Evolutionary conservation across 495 filamentous ascomycete genomes (phyloP), one percentile per base, ranked within the genome.

Genomic region (Darksidea phi): DNA sequence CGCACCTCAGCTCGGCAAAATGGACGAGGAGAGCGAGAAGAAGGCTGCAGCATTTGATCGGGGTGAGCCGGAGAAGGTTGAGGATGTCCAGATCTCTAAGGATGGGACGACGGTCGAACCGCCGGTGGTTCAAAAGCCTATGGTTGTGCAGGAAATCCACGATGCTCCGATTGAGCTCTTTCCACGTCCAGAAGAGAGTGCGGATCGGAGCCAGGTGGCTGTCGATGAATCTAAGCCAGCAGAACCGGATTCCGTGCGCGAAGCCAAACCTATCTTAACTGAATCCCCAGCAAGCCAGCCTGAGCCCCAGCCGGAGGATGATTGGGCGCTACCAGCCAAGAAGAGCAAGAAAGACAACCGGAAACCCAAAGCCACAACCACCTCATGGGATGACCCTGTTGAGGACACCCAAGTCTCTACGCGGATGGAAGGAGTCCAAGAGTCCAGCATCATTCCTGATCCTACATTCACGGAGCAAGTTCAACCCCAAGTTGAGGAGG

Each of bases 301-400:
- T 3, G 51, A 54, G 36, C 51, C 51, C 1, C 26, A 41, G 17
- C n/a, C 6, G 2, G 51, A 54, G 24, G 15, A 17, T 17, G 49
- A 52, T 13, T 52, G 23, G 15, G 23, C 36, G 15, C 54, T 24
- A 48, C 28, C 37, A 18, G 12, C 58, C 13, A 54, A 61, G 49
- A 61, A 61, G 58, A 38, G 48, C 49, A 47, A 61, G 50, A 61
- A 61, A 25, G 58, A 59, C 17, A 67, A 67, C 28, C 64, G 59
- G 36, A 67, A 67, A 42, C 62, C 58, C 26, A 62, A 62, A 42
- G 28, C 28, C 28, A 10, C 28, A 32, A 32, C 10, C 1, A 36
- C 42, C 21, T 61, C 50, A 38, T 55, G 17, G 42, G 26, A 48
- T 45, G 46, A 63, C 45, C 59, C 43, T 12, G 45, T 25, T 10